A percentile compares a stretch with the other conserved stretches of the same genome.
Conservation (phyloP, 352 stramenopile genomes). For the Globisporangium alternatum region DNA sequence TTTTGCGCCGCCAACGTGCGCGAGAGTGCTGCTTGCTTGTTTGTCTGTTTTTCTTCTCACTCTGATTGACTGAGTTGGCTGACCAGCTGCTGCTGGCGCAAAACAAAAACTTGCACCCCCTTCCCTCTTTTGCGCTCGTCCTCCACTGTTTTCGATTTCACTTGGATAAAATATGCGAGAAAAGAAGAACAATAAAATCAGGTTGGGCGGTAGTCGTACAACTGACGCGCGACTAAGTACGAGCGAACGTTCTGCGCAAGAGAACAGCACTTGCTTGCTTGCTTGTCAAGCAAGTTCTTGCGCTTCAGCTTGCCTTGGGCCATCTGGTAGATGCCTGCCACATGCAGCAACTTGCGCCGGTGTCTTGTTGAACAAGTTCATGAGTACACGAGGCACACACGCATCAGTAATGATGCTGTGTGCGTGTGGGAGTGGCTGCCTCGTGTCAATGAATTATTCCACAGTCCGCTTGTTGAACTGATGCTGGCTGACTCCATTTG, state of each 20-base stretch:
- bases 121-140: neutral
- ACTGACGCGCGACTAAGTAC: neutral
- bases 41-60: slow-evolving; percentile 5
- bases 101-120: slow-evolving; percentile 1
- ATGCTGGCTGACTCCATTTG: neutral
- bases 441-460: neutral
- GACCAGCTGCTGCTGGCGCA: slow-evolving; percentile 5
- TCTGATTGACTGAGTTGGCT: slow-evolving; percentile 4
- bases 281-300: neutral
- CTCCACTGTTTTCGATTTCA: slow-evolving; percentile 2
- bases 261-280: neutral
- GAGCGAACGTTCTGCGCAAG: neutral
- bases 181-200: slow-evolving; percentile 1
- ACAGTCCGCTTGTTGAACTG: neutral
- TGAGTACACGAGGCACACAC: too few species aligned
- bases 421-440: too few species aligned
- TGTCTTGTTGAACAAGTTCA: too few species aligned
- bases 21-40: neutral
- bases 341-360: neutral
- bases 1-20: slow-evolving; percentile 2
- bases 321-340: neutral
- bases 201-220: neutral
- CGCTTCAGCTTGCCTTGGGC: neutral
- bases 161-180: slow-evolving; percentile 4
- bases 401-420: too few species aligned